Conservation (phyloP, 257 asterid genomes). For the Vinca minor region DNA sequence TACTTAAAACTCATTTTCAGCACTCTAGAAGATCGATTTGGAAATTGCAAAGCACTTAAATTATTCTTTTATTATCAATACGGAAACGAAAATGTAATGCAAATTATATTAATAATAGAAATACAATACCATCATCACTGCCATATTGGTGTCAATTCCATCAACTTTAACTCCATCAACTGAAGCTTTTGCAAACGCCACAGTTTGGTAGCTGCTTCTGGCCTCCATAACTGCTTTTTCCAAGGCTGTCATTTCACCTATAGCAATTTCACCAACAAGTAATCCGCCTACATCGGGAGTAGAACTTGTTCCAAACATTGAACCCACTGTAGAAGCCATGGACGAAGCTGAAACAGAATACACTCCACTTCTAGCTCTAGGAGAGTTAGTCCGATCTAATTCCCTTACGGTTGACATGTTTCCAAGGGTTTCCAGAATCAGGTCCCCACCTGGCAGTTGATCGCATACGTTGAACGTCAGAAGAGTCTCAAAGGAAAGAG, state of each 20-base stretch:
- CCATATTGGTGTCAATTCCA: constrained; percentile 84
- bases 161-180: constrained; percentile 89
- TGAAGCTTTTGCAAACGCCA: constrained; percentile 72
- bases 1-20: too few species aligned
- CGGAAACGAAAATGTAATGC: too few species aligned
- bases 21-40: too few species aligned
- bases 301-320: constrained; percentile 49
- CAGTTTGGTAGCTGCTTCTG: constrained; percentile 61
- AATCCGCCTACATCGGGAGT: constrained; percentile 41
- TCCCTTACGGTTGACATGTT: constrained; percentile 44
- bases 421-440: constrained; percentile 74
- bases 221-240: constrained; percentile 84
- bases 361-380: constrained; percentile 36
- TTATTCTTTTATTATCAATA: too few species aligned
- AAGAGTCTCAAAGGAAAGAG: constrained; percentile 48
- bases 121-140: constrained; percentile 91
- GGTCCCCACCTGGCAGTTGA: constrained; percentile 86
- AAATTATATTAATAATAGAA: too few species aligned
- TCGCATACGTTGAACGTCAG: constrained; percentile 92
- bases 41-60: too few species aligned
- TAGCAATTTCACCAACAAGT: constrained; percentile 72
- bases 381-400: constrained; percentile 33
- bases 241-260: constrained; percentile 66
- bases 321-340: constrained; percentile 68
- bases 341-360: constrained; percentile 57